Evolutionary conservation across 2,329 filamentous ascomycete genomes (phyloP), one percentile per base, ranked within the genome.

Genomic region (Calonectria crousiana): DNA sequence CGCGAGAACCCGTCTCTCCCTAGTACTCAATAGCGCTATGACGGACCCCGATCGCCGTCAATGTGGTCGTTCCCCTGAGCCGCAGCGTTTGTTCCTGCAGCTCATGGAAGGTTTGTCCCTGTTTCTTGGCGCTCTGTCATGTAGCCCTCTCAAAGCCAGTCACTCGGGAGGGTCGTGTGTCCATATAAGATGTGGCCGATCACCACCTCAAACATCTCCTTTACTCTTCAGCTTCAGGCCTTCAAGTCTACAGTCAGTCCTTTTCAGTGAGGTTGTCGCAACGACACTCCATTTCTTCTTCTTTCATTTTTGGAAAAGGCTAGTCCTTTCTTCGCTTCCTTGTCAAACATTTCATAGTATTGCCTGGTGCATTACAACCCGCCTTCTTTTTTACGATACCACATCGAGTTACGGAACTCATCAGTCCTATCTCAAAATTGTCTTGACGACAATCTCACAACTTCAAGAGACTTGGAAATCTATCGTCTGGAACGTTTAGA

Each of bases 401-500:
- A 69, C 58, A 73, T 78, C 76, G 76, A 79, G 67, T 58, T 72
- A 83, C 80, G 78, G 56, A 60, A 58, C 36, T 20, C 23, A 34
- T 14, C 56, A 60, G n/a, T 60, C 34, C 56, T 60, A 38, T 60
- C 56, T 60, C 56, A 34, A 82, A 80, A 76, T 67, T 78, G 78
- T 80, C 77, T 78, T 77, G 76, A 80, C 76, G 78, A 67, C 78
- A 81, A 79, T 79, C 78, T 77, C 77, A 78, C 76, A 4, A 58
- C 71, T 32, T 65, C 70, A 53, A 71, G 34, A 75, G 38, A 64
- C 16, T 41, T 38, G 18, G 23, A 64, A 77, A 74, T 76, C 78
- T 80, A 82, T 75, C 83, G 82, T 84, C 82, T 70, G 82, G 83
- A 77, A 84, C 83, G 82, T 62, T 77, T 76, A 80, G 78, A 79